Conservation (phyloP, 1,284 basidiomycete species). For the Crucibulum cyathiforme region DNA sequence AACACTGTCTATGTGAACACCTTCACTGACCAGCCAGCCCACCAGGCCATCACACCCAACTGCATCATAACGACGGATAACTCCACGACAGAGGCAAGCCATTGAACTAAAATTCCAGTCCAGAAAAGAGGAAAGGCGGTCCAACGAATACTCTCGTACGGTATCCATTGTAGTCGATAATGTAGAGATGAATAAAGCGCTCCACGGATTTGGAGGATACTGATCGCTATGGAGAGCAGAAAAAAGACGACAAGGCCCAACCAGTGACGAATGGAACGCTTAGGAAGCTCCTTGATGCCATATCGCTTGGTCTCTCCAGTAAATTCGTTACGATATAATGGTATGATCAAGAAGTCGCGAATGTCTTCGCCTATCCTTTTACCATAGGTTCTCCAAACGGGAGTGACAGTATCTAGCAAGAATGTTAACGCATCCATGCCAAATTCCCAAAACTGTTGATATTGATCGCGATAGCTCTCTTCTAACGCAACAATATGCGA, state of each 20-base stretch:
- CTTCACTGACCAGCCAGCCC: constrained; percentile 70
- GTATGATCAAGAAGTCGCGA: constrained; percentile 78
- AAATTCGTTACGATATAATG: constrained; percentile 80
- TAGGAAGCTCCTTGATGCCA: constrained; percentile 60
- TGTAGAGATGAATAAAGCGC: constrained; percentile 56
- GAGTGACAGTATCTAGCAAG: constrained; percentile 73
- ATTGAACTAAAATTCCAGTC: constrained; percentile 63
- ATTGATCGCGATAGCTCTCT: constrained; percentile 76
- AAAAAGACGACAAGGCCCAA: constrained; percentile 61
- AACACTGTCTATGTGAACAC: constrained; percentile 40
- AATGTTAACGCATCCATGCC: constrained; percentile 77
- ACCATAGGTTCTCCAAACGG: constrained; percentile 79
- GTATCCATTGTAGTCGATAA: constrained; percentile 61
- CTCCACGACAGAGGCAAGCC: constrained; percentile 65
- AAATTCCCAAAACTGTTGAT: constrained; percentile 78
- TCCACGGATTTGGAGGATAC: constrained; percentile 58
- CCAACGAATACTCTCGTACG: constrained; percentile 65
- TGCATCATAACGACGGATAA: constrained; percentile 59
- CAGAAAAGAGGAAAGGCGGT: constrained; percentile 64
- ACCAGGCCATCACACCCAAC: constrained; percentile 66
- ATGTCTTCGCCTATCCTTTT: constrained; percentile 78
- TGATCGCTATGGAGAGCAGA: constrained; percentile 48
- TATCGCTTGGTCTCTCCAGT: constrained; percentile 76
- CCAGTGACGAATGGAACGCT: constrained; percentile 72
- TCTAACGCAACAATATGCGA: constrained; percentile 71